Evolutionary conservation across 768 basidiomycete species (phyloP).

Genomic region (Tephrocybe rancida): DNA sequence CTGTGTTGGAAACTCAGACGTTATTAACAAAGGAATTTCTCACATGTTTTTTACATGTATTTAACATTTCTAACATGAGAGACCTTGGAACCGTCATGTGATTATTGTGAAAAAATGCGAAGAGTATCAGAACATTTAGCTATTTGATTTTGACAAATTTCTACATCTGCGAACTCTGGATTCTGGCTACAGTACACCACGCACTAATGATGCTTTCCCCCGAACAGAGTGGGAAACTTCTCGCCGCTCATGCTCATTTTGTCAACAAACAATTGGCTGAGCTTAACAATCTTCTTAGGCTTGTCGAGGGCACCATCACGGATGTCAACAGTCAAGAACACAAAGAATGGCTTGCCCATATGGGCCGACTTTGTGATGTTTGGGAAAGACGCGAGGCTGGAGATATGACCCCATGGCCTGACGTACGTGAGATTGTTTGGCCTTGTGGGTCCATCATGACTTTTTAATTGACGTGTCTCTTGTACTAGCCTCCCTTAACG

Average conservation of each 20-base stretch:
- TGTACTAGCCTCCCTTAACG: not conserved
- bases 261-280: not conserved
- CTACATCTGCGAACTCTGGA: too few species aligned
- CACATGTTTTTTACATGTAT: not conserved
- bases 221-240: too few species aligned
- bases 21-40: not conserved
- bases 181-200: too few species aligned
- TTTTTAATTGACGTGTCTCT: not conserved
- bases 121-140: too few species aligned
- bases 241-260: not conserved
- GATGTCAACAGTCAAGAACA: not conserved
- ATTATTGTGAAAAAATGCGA: conserved; percentile 2
- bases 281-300: not conserved
- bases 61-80: not conserved
- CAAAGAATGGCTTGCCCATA: not conserved
- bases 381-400: not conserved
- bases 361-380: not conserved
- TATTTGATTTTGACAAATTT: too few species aligned
- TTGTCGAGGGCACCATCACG: not conserved
- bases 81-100: not conserved
- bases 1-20: not conserved
- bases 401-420: not conserved
- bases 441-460: not conserved
- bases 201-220: too few species aligned
- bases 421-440: not conserved